Base-by-base conservation (phyloP, 2,329 filamentous ascomycete genomes). In the Ramichloridium luteum region DNA sequence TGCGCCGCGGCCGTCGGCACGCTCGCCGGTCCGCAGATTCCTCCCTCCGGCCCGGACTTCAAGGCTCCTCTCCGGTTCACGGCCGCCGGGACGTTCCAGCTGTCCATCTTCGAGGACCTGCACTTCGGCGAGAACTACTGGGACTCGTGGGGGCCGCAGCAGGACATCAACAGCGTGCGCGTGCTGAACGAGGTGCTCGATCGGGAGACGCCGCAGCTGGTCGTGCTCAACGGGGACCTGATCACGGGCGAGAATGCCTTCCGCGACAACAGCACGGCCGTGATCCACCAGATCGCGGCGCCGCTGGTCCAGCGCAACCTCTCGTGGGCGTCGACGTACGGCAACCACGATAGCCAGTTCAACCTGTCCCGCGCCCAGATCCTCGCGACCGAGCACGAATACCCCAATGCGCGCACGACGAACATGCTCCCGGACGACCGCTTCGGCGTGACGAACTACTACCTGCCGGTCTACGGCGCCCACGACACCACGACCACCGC, bases 161-260 rank as follows among this genome's bases (percentile, higher is more conserved):
- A 71, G 38, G 77, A 82, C 49, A 47, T 62, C 36, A 68, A 70
- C 31, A 71, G 72, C 0, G 55, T 68, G 3, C 43, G 55, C 4
- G 72, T 80, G 0, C 70, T 82, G 44, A 61, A 64, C 30, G 55
- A 59, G 1, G 58, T 82, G 4, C 62, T 83, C 2, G 61, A 72
- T 20, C 53, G 50, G 1, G 77, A 81, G 36, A 44, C 49, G 0
- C 67, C 72, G 0, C 61, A 72, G 23, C 60, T 83, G 0, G 75
- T 78, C 1, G 70, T 83, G 0, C 53, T 83, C 16, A 83, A 81
- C 33, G 78, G 79, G 10, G 79, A 83, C 44, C 60, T 83, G 3
- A 74, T 80, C 33, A 78, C 77, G 0, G 77, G 78, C 23, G 77
- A 82, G 36, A 72, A 74, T 35, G 67, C 65, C 0, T 69, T 60